A percentile compares a stretch with the other conserved stretches of the same genome.
Conservation (phyloP, 2,329 filamentous ascomycete genomes). For the Phialocephala subalpina region DNA sequence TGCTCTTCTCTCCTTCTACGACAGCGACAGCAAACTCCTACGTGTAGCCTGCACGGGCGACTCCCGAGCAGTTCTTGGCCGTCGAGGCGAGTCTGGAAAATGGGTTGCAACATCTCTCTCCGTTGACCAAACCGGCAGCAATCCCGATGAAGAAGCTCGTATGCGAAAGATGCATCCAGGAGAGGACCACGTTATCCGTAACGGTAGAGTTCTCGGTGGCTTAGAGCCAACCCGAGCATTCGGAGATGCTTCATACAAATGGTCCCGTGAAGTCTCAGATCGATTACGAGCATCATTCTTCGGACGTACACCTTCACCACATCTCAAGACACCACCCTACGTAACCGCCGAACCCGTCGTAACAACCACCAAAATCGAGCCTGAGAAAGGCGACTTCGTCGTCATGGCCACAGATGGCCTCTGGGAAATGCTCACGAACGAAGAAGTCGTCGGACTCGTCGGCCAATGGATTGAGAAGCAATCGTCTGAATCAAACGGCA, state of each 20-base stretch:
- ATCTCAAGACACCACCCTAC: slow-evolving; percentile 92
- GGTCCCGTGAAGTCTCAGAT: slow-evolving; percentile 84
- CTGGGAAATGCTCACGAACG: slow-evolving; percentile 99
- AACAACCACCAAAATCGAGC: slow-evolving; percentile 90
- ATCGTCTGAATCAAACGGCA: slow-evolving; percentile 42
- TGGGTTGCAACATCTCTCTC: slow-evolving; percentile 93
- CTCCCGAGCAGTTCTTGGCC: slow-evolving; percentile 91
- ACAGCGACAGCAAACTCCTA: slow-evolving; percentile 84
- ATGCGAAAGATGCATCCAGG: slow-evolving; percentile 87
- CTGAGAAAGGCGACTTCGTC: slow-evolving; percentile 90
- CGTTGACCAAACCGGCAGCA: slow-evolving; percentile 92
- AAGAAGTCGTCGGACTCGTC: slow-evolving; percentile 95
- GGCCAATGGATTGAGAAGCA: slow-evolving; percentile 96
- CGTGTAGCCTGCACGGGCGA: slow-evolving; percentile 97
- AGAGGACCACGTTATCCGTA: slow-evolving; percentile 85
- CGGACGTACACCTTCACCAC: slow-evolving; percentile 76
- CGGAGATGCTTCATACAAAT: slow-evolving; percentile 97
- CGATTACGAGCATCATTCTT: slow-evolving; percentile 89
- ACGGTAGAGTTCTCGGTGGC: slow-evolving; percentile 90
- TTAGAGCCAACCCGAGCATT: slow-evolving; percentile 94
- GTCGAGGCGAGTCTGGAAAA: slow-evolving; percentile 79
- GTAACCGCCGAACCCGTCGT: slow-evolving; percentile 96
- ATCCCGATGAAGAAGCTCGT: slow-evolving; percentile 82
- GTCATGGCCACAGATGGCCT: slow-evolving; percentile 96
- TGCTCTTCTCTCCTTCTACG: slow-evolving; percentile 95